Conservation (phyloP, 106 monocot genomes). For the Ottelia alismoides region DNA sequence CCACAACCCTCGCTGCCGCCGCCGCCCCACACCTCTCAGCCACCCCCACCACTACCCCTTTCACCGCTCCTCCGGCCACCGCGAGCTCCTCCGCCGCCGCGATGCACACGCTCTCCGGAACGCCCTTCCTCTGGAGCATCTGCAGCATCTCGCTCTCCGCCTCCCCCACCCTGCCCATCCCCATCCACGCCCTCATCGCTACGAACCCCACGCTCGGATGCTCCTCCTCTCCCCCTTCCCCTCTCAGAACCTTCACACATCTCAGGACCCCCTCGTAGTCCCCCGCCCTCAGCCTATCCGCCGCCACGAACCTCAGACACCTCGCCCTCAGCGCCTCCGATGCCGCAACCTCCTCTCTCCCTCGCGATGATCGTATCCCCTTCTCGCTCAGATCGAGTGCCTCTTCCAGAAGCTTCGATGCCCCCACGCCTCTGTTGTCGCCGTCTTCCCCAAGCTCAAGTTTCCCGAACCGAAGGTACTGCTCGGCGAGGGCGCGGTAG, state of each 20-base stretch:
- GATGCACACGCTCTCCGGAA: slow-evolving; percentile 45
- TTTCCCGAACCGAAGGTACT: slow-evolving; percentile 64
- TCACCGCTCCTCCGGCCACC: slow-evolving; percentile 36
- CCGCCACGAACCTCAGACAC: slow-evolving; percentile 77
- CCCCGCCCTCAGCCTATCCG: slow-evolving; percentile 56
- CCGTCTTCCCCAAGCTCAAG: slow-evolving; percentile 15
- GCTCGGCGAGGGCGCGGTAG: slow-evolving; percentile 47
- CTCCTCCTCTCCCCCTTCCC: slow-evolving; percentile 18
- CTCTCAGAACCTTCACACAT: slow-evolving; percentile 56
- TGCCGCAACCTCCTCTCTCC: slow-evolving; percentile 10
- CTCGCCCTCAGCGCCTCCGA: slow-evolving; percentile 33
- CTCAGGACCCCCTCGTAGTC: slow-evolving; percentile 70
- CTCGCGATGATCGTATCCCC: slow-evolving; percentile 19
- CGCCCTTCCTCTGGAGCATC: slow-evolving; percentile 37
- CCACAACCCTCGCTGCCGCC: slow-evolving; percentile 46
- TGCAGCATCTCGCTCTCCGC: slow-evolving; percentile 64
- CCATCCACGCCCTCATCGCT: slow-evolving; percentile 72
- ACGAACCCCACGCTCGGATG: slow-evolving; percentile 68
- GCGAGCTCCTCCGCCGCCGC: slow-evolving; percentile 61
- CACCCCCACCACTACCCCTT: slow-evolving; percentile 38
- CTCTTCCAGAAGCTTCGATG: slow-evolving; percentile 37
- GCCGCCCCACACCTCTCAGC: slow-evolving; percentile 47
- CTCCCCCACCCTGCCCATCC: slow-evolving; percentile 45
- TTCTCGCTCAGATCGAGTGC: slow-evolving; percentile 84
- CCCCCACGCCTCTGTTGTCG: slow-evolving; percentile 7